Conservation (phyloP, 257 asterid species). For the Plectranthus barbatus region DNA sequence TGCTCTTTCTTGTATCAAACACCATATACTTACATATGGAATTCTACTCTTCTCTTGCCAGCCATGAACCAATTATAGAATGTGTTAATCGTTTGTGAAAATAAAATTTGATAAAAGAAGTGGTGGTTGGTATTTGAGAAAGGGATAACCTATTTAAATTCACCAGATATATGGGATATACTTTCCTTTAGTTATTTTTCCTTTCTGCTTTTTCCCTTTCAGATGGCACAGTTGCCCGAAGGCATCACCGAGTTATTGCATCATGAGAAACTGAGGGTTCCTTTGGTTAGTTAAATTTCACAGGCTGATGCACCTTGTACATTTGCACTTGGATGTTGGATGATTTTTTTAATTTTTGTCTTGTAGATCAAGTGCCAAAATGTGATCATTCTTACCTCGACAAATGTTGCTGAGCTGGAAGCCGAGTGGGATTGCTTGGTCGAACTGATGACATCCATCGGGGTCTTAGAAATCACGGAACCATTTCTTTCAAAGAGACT, state of each 20-base stretch:
- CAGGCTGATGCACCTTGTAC: background rate
- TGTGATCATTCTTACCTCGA: constrained; percentile 64
- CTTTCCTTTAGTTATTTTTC: background rate
- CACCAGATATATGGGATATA: background rate
- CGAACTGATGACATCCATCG: constrained; percentile 37
- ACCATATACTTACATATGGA: too few relatives aligned
- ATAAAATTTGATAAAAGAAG: background rate
- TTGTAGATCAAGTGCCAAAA: constrained; percentile 79
- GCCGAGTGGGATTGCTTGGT: constrained; percentile 65
- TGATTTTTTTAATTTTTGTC: background rate
- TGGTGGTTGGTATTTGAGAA: background rate
- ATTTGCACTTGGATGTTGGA: background rate
- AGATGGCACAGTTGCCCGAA: constrained; percentile 95
- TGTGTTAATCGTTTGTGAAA: too few relatives aligned
- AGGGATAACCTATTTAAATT: background rate
- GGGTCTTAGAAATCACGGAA: constrained; percentile 31
- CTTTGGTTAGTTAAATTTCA: constrained; percentile 53
- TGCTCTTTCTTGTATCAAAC: too few relatives aligned
- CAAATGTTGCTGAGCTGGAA: constrained; percentile 64
- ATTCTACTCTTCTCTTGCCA: too few relatives aligned
- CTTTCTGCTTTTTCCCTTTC: constrained; percentile 7
- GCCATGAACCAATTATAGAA: too few relatives aligned
- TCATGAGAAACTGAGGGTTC: constrained; percentile 57
- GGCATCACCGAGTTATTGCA: constrained; percentile 80
- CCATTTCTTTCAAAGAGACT: constrained; percentile 54